Evolutionary conservation across 1,139 yeast species (phyloP), one percentile per base, ranked within the genome.

Genomic region (Blastobotrys capitulatus): DNA sequence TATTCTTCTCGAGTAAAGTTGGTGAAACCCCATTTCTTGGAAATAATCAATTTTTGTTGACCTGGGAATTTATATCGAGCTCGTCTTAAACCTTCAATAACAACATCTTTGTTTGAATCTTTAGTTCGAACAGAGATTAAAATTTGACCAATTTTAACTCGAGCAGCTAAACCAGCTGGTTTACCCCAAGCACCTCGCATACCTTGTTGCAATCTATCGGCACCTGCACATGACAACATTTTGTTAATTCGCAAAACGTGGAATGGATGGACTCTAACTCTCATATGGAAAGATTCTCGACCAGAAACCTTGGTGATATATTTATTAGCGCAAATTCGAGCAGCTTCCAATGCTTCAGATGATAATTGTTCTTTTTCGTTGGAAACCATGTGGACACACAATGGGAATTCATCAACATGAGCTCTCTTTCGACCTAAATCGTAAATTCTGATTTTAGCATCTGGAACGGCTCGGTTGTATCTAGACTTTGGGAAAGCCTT

Each of bases 151-250:
- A 92, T 92, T 79, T 80, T 80, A 74, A 92, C 98, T 79, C 98
- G 90, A 71, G 98, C 98, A 69, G 97, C 98, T 72, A 90, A 83
- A 82, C 98, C 98, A 71, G 90, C 96, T 71, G 98, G 98, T 82
- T 92, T 92, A 87, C 98, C 98, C 97, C 97, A 92, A 73, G 98
- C 98, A 83, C 95, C 95, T 87, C 98, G 90, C 98, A 92, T 92
- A 88, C 98, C 98, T 82, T 94, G 97, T 82, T 92, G 98, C 79
- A 92, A 84, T 86, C 98, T 88, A 90, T 92, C 98, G 75, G 98
- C 98, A 86, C 98, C 98, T 80, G 98, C 98, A 83, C 98, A 92
- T 72, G 98, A 92, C 96, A 92, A 88, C 98, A 92, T 92, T 86
- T 92, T 92, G 92, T 92, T 92, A 83, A 92, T 92, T 81, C 98